A percentile compares a stretch with the other conserved stretches of the same genome.
Conservation (phyloP, 78 protist species). For the Polysphondylium violaceum region DNA sequence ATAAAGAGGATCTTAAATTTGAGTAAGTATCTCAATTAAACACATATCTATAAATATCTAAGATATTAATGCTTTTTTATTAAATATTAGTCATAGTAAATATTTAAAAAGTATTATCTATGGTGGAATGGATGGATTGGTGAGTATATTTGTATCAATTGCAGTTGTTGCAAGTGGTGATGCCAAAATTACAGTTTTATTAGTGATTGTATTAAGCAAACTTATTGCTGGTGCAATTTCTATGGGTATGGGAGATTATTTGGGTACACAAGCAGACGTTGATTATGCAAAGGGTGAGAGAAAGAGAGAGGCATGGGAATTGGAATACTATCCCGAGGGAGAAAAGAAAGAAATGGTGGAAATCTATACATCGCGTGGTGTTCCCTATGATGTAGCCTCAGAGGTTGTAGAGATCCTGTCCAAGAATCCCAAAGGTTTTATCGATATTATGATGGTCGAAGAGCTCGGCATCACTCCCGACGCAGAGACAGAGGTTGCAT, state of each 20-base stretch:
- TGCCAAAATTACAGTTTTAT: constrained; percentile 24
- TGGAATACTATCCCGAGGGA: constrained; percentile 74
- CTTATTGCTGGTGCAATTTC: constrained; percentile 84
- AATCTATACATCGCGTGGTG: constrained; percentile 55
- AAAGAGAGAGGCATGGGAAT: constrained; percentile 77
- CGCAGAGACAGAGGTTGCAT: constrained; percentile 44
- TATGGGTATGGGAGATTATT: constrained; percentile 85
- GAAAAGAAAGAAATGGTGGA: constrained; percentile 83
- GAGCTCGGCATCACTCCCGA: constrained; percentile 82
- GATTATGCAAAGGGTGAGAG: constrained; percentile 75
- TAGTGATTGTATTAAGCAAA: constrained; percentile 65
- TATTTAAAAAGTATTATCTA: constrained; percentile 81
- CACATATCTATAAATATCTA: background rate
- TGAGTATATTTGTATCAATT: constrained; percentile 70
- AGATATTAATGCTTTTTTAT: background rate
- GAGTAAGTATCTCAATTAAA: constrained; percentile 5
- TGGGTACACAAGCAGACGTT: constrained; percentile 79
- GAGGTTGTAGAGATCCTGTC: constrained; percentile 70
- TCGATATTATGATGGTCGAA: constrained; percentile 82
- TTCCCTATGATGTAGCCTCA: constrained; percentile 52
- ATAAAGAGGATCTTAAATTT: constrained; percentile 25
- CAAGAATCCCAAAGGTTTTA: constrained; percentile 65
- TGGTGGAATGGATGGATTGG: constrained; percentile 86
- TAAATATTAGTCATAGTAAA: constrained; percentile 26
- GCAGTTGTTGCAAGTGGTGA: constrained; percentile 74